Percentiles rank a stretch among this genome's conserved stretches.
phyloP scores from a whole-genome alignment of 176 grass and related monocot species.

The Lolium multiflorum region DNA sequence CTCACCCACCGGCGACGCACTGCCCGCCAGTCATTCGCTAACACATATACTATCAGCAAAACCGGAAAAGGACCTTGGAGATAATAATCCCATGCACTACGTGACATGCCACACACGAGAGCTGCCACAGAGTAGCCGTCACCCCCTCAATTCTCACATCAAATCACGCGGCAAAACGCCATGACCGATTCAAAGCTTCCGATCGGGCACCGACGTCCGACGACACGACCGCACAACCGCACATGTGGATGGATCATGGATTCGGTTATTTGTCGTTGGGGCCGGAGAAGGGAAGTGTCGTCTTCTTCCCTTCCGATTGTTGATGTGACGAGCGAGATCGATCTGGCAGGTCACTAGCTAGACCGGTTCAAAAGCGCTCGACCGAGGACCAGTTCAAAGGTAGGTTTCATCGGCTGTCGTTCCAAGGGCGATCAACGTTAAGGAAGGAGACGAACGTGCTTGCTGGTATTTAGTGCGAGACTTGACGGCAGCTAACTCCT shows the following conservation, averaged over 20 bases:
- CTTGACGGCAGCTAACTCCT: not conserved
- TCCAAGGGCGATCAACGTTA: constrained; percentile 32
- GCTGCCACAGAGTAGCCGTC: constrained; percentile 12
- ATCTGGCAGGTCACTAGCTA: not conserved
- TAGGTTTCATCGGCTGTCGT: not conserved
- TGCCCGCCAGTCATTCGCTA: not conserved
- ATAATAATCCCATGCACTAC: not conserved
- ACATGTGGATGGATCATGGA: constrained; percentile 15
- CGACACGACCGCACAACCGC: constrained; percentile 19
- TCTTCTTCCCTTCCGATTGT: not conserved
- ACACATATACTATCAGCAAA: too few relatives aligned
- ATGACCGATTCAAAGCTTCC: not conserved
- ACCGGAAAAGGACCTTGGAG: not conserved
- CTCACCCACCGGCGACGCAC: constrained; percentile 14
- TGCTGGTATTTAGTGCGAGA: not conserved
- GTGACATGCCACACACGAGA: not conserved
- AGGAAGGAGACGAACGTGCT: not conserved
- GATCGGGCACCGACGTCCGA: not conserved
- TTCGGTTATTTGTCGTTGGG: not conserved
- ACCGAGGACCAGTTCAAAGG: constrained; percentile 46
- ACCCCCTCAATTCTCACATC: not conserved
- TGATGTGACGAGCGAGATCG: not conserved
- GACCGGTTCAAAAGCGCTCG: constrained; percentile 54
- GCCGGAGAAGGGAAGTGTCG: not conserved
- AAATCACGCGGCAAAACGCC: constrained; percentile 27